Evolutionary conservation across 768 basidiomycete species (phyloP).

Genomic region (Rhodotorula kratochvilovae): DNA sequence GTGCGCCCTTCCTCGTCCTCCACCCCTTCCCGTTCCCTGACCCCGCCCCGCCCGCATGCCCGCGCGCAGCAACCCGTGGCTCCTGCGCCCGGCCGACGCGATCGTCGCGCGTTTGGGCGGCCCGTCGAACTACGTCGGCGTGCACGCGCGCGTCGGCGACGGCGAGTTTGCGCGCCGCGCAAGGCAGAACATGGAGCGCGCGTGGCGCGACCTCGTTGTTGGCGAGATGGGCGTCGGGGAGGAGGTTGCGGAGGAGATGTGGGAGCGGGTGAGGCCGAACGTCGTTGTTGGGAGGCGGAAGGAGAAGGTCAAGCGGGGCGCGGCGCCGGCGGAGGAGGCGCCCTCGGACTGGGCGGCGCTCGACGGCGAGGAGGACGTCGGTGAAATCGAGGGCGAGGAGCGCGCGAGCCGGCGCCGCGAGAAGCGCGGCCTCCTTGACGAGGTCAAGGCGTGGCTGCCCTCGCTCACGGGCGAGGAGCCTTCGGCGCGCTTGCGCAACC

Average conservation of each 20-base stretch:
- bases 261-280: conserved; percentile 52
- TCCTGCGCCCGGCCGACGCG: conserved; percentile 51
- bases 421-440: conserved; percentile 6
- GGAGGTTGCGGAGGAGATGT: too few relatives aligned
- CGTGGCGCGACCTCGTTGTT: conserved; percentile 50
- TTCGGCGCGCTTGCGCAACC: conserved; percentile 14
- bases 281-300: conserved; percentile 45
- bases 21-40: too few relatives aligned
- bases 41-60: too few relatives aligned
- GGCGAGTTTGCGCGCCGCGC: conserved; percentile 56
- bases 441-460: not conserved
- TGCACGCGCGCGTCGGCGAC: conserved; percentile 66
- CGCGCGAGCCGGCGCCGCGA: not conserved
- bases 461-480: not conserved
- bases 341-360: not conserved
- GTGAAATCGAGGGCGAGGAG: not conserved
- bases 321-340: not conserved
- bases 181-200: conserved; percentile 50
- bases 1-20: not conserved
- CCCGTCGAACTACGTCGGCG: conserved; percentile 54
- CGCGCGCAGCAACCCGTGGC: conserved; percentile 49
- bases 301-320: not conserved
- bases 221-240: too few relatives aligned
- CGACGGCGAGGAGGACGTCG: not conserved
- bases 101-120: conserved; percentile 54